Evolutionary conservation across 139 green algal genomes (phyloP).

Genomic region (Tetraselmis striata): DNA sequence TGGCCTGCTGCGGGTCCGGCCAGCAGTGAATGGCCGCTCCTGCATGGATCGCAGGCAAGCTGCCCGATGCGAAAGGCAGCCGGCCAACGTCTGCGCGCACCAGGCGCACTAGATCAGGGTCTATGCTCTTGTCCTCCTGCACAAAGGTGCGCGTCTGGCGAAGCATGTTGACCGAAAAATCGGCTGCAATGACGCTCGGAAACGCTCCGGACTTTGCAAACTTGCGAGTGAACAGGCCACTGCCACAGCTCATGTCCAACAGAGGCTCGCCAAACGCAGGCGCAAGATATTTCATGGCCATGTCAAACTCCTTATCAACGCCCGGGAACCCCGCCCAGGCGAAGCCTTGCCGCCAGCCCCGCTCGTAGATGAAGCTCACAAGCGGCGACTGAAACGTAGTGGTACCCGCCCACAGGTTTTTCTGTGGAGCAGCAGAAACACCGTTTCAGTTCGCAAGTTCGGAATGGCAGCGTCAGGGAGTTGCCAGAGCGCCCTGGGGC

Average conservation of each 20-base stretch:
- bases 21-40: conserved; percentile 97
- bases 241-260: conserved; percentile 88
- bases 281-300: conserved; percentile 53
- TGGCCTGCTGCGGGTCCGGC: conserved; percentile 56
- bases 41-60: conserved; percentile 83
- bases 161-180: conserved; percentile 82
- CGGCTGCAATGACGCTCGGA: conserved; percentile 59
- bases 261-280: conserved; percentile 36
- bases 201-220: conserved; percentile 72
- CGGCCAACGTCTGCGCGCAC: conserved; percentile 80
- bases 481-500: no score
- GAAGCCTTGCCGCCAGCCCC: conserved; percentile 90
- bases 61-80: conserved; percentile 79
- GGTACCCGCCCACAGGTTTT: neutral
- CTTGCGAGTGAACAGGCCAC: conserved; percentile 80
- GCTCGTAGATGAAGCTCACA: conserved; percentile 85
- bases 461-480: neutral
- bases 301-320: conserved; percentile 61
- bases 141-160: conserved; percentile 64
- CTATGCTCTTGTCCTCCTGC: conserved; percentile 19
- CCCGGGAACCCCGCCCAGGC: conserved; percentile 80
- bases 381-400: conserved; percentile 42
- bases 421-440: neutral
- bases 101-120: conserved; percentile 24
- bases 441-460: neutral